phyloP scores from a whole-genome alignment of 371 early-diverging fungal genomes.

The Sporodiniella umbellata region DNA sequence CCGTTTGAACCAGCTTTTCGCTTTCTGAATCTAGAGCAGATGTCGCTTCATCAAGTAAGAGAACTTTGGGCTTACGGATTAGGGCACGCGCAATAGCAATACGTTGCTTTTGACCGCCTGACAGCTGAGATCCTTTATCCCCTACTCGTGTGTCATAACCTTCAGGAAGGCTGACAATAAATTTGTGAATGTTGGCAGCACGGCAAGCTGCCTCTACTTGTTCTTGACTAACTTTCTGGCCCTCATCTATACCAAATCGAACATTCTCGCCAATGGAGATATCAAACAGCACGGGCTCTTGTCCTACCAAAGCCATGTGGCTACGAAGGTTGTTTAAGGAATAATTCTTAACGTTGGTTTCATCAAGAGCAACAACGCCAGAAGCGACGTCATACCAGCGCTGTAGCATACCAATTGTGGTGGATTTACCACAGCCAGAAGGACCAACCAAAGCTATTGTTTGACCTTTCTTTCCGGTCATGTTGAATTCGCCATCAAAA shows the following conservation, averaged over 20 bases:
- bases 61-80: conserved; percentile 80
- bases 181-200: conserved; percentile 77
- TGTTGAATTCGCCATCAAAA: conserved; percentile 68
- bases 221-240: conserved; percentile 40
- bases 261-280: conserved; percentile 82
- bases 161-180: conserved; percentile 63
- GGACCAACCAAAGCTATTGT: conserved; percentile 86
- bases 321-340: conserved; percentile 60
- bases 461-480: conserved; percentile 69
- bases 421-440: conserved; percentile 86
- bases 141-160: conserved; percentile 82
- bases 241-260: conserved; percentile 56
- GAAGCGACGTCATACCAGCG: conserved; percentile 79
- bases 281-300: conserved; percentile 85
- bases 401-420: conserved; percentile 78
- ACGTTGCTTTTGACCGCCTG: conserved; percentile 76
- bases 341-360: conserved; percentile 59
- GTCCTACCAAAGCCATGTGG: conserved; percentile 81
- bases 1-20: conserved; percentile 88
- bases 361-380: conserved; percentile 68
- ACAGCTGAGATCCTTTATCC: conserved; percentile 68
- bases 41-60: conserved; percentile 97
- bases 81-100: conserved; percentile 69
- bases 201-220: conserved; percentile 61
- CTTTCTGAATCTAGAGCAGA: conserved; percentile 88